Evolutionary conservation across 225 moss, liverwort and hornwort genomes (phyloP).

Genomic region (Antitrichia curtipendula): DNA sequence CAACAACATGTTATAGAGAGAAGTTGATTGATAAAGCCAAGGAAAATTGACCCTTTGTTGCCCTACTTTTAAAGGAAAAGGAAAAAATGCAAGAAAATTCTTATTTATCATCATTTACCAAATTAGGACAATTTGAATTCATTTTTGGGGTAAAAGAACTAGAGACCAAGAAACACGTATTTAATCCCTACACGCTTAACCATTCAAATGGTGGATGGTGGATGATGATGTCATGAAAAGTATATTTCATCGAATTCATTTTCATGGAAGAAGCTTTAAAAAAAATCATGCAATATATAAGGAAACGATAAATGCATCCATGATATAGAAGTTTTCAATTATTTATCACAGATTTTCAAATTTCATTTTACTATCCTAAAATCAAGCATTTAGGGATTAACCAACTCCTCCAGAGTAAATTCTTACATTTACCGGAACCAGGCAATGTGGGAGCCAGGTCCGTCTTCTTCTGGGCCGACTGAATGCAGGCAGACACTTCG

Average conservation of each 20-base stretch:
- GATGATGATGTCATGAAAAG: background rate
- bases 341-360: background rate
- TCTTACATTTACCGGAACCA: no score
- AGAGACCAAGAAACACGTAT: background rate
- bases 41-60: background rate
- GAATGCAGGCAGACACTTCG: background rate
- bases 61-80: background rate
- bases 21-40: background rate
- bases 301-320: background rate
- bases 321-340: background rate
- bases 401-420: accelerated
- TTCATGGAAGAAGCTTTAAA: background rate
- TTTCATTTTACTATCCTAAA: no score
- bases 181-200: background rate
- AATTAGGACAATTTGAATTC: background rate
- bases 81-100: background rate
- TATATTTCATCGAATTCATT: background rate
- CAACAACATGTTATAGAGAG: background rate
- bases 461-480: background rate
- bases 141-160: background rate
- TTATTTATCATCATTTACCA: accelerated
- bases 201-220: accelerated
- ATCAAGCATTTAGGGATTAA: background rate
- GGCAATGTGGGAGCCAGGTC: background rate
- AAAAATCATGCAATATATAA: no score